Conservation (phyloP, 1,284 basidiomycete genomes). For the Apiotrichum sp. region DNA sequence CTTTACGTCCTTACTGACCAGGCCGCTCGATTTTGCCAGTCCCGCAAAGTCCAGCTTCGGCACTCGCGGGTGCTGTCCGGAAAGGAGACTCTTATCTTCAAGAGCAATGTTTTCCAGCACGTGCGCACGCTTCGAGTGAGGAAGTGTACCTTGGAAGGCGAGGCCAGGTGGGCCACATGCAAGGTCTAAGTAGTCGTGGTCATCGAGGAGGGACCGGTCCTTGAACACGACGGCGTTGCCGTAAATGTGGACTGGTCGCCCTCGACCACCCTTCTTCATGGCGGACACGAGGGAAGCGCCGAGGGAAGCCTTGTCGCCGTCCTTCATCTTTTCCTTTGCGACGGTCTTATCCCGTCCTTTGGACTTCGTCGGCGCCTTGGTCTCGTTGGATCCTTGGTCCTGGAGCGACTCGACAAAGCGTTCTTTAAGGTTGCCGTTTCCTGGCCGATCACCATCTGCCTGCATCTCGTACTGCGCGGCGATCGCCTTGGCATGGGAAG, state of each 20-base stretch:
- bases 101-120: conserved; percentile 46
- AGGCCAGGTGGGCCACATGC: conserved; percentile 48
- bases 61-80: conserved; percentile 38
- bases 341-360: conserved; percentile 11
- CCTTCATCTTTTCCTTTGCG: conserved; percentile 7
- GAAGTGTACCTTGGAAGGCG: conserved; percentile 26
- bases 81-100: conserved; percentile 43
- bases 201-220: conserved; percentile 47
- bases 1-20: conserved; percentile 32
- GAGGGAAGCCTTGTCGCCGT: conserved; percentile 17
- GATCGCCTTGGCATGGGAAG: neutral
- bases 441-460: conserved; percentile 7
- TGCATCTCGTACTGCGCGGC: neutral
- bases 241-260: conserved; percentile 47
- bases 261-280: conserved; percentile 49
- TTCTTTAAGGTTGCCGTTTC: conserved; percentile 41
- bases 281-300: conserved; percentile 39
- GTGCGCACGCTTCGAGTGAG: conserved; percentile 43
- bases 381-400: conserved; percentile 14
- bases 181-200: conserved; percentile 50
- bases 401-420: conserved; percentile 52
- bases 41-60: conserved; percentile 43
- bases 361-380: conserved; percentile 17
- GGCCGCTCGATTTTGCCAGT: conserved; percentile 33
- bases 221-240: conserved; percentile 50